phyloP scores from a whole-genome alignment of 495 filamentous ascomycete species.

The Chaetomium tenue region DNA sequence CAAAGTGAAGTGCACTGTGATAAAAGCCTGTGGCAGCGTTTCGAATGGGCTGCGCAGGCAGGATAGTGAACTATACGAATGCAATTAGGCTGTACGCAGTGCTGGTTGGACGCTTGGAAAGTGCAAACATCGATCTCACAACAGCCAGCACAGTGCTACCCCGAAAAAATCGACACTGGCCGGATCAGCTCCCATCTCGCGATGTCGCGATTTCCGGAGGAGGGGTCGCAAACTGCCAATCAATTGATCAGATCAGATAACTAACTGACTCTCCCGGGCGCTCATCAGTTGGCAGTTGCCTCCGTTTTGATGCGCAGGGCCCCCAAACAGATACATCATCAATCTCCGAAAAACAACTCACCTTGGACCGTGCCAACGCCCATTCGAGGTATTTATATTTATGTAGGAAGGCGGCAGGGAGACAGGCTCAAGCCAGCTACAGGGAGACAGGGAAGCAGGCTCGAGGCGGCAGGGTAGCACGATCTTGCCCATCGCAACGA shows the following conservation, averaged over 20 bases:
- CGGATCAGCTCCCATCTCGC: background rate
- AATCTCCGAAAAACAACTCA: background rate
- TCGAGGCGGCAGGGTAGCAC: slow-evolving; percentile 4
- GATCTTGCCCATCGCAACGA: slow-evolving; percentile 7
- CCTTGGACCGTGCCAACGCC: background rate
- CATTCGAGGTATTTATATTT: too few relatives aligned
- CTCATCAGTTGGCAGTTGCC: too few relatives aligned
- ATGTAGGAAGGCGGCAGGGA: too few relatives aligned
- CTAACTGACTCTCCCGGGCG: background rate
- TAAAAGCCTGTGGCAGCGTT: background rate
- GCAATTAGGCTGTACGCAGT: too few relatives aligned
- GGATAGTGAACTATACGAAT: background rate
- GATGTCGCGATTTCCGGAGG: background rate
- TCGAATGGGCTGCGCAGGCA: background rate
- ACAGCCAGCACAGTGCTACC: background rate
- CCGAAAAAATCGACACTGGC: background rate
- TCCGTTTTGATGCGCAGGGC: background rate
- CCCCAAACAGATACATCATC: background rate
- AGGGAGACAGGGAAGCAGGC: too few relatives aligned
- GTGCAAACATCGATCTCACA: background rate
- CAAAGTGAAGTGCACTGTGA: background rate
- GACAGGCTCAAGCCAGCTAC: too few relatives aligned
- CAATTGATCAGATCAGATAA: background rate
- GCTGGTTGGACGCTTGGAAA: background rate
- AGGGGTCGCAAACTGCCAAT: background rate